phyloP scores from a whole-genome alignment of 2,329 filamentous ascomycete genomes.

The Colletotrichum liaoningense region DNA sequence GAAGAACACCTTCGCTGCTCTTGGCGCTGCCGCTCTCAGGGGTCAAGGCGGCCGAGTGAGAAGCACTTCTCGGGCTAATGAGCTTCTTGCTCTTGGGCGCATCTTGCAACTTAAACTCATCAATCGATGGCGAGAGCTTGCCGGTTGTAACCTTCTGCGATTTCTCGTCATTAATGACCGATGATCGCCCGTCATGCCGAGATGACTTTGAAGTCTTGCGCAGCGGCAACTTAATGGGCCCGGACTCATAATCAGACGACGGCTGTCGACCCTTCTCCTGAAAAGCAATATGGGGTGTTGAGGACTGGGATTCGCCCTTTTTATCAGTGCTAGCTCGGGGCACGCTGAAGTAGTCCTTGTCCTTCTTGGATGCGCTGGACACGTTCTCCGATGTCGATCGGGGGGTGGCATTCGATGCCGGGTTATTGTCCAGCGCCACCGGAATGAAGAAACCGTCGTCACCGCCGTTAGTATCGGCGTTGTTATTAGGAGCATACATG shows the following conservation, averaged over 20 bases:
- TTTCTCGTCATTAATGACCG: slow-evolving; percentile 47
- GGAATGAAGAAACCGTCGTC: slow-evolving; percentile 81
- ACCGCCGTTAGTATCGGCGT: slow-evolving; percentile 51
- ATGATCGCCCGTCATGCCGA: slow-evolving; percentile 39
- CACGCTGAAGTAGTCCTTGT: slow-evolving; percentile 71
- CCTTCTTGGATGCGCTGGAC: slow-evolving; percentile 57
- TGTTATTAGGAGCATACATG: slow-evolving; percentile 62
- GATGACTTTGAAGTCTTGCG: slow-evolving; percentile 62
- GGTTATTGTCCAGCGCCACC: slow-evolving; percentile 78
- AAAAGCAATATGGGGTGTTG: slow-evolving; percentile 91
- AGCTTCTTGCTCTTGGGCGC: slow-evolving; percentile 74
- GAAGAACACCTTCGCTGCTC: slow-evolving; percentile 48
- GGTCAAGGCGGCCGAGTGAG: slow-evolving; percentile 53
- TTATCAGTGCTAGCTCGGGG: slow-evolving; percentile 58
- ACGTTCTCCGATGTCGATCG: slow-evolving; percentile 62
- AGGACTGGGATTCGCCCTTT: slow-evolving; percentile 61
- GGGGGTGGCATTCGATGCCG: slow-evolving; percentile 66
- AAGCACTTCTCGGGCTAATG: slow-evolving; percentile 55
- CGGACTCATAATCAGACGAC: slow-evolving; percentile 69
- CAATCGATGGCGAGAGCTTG: slow-evolving; percentile 52
- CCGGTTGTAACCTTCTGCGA: slow-evolving; percentile 47
- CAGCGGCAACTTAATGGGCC: slow-evolving; percentile 54
- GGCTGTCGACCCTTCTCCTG: slow-evolving; percentile 82
- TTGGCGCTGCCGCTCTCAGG: slow-evolving; percentile 51
- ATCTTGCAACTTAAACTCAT: slow-evolving; percentile 84